These are phyloP conservation scores for Corynascus novoguineensis DNA, from an alignment of 495 filamentous ascomycete genomes.

Conservation along the genomic window DNA sequence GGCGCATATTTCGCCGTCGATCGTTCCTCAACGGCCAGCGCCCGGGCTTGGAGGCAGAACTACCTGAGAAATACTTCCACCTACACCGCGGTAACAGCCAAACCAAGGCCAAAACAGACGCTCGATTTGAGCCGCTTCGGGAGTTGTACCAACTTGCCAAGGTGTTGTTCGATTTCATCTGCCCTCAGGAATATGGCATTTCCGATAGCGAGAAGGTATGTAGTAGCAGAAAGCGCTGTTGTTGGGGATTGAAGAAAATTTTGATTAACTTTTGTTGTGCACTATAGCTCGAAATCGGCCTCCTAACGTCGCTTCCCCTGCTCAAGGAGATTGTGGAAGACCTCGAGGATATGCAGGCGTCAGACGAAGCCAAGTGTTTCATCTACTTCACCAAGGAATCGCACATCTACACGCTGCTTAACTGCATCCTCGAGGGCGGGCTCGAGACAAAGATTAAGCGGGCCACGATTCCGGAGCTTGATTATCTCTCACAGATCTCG, in stretches of 20 bases:
- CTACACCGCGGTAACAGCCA: slow-evolving; percentile 71
- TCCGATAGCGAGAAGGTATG: slow-evolving; percentile 75
- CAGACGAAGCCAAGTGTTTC: slow-evolving; percentile 86
- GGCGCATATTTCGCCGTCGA: slow-evolving; percentile 48
- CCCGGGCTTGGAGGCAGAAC: slow-evolving; percentile 37
- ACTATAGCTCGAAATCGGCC: slow-evolving; percentile 75
- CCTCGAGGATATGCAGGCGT: slow-evolving; percentile 95
- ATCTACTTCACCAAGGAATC: slow-evolving; percentile 99
- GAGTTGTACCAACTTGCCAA: slow-evolving; percentile 92
- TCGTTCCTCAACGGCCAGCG: slow-evolving; percentile 44
- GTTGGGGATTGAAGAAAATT: neutral
- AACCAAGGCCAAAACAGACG: slow-evolving; percentile 77
- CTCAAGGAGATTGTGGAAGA: slow-evolving; percentile 94
- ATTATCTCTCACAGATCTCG: slow-evolving; percentile 95
- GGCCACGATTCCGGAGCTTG: slow-evolving; percentile 89
- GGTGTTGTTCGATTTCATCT: slow-evolving; percentile 95
- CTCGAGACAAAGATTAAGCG: slow-evolving; percentile 86
- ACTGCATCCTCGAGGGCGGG: slow-evolving; percentile 95
- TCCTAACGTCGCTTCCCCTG: slow-evolving; percentile 85
- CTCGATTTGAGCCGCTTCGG: slow-evolving; percentile 75
- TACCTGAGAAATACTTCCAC: slow-evolving; percentile 74
- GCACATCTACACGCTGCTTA: slow-evolving; percentile 95
- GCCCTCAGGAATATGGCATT: slow-evolving; percentile 97
- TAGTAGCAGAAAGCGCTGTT: neutral
- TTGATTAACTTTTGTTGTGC: slow-evolving; percentile 4